These are phyloP conservation scores for Phytophthora vignae DNA, from an alignment of 352 stramenopile genomes.

Conservation along the genomic window DNA sequence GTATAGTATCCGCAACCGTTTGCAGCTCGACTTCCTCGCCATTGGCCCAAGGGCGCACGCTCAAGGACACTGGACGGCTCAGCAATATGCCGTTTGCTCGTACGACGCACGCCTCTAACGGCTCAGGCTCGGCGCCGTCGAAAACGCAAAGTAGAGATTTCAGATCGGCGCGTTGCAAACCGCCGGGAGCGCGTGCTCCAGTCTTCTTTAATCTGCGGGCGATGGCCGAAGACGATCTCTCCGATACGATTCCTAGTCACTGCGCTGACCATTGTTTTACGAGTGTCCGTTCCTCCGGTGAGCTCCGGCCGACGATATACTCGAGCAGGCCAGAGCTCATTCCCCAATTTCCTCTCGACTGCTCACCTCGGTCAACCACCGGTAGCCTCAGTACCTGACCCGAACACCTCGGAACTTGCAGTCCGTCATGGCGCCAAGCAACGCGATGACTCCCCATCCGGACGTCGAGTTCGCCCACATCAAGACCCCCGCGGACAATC, in stretches of 20 bases:
- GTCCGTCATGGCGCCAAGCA: slow-evolving; percentile 15
- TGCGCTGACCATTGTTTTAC: slow-evolving; percentile 11
- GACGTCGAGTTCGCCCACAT: slow-evolving; percentile 27
- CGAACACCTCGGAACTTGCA: not conserved
- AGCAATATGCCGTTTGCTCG: slow-evolving; percentile 15
- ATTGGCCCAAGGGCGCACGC: slow-evolving; percentile 29
- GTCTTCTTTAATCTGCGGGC: slow-evolving; percentile 1
- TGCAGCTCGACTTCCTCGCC: not conserved
- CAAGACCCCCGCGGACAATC: slow-evolving; percentile 28
- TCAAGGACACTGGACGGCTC: slow-evolving; percentile 8
- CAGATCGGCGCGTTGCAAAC: slow-evolving; percentile 27
- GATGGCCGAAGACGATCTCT: not conserved
- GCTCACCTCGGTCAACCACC: slow-evolving; percentile 6
- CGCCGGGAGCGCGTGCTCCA: slow-evolving; percentile 14
- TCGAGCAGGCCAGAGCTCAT: slow-evolving; percentile 9
- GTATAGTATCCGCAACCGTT: not conserved
- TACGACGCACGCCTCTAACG: slow-evolving; percentile 9
- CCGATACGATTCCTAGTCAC: slow-evolving; percentile 2
- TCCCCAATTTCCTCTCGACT: slow-evolving; percentile 26
- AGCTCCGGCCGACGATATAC: not conserved
- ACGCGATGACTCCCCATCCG: slow-evolving; percentile 21
- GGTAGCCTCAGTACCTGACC: not conserved
- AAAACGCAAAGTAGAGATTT: slow-evolving; percentile 8
- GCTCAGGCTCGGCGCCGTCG: not conserved
- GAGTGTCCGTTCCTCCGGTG: not conserved